These are phyloP conservation scores for Teratosphaeria destructans DNA, from an alignment of 2,329 filamentous ascomycete genomes.

Conservation along the genomic window DNA sequence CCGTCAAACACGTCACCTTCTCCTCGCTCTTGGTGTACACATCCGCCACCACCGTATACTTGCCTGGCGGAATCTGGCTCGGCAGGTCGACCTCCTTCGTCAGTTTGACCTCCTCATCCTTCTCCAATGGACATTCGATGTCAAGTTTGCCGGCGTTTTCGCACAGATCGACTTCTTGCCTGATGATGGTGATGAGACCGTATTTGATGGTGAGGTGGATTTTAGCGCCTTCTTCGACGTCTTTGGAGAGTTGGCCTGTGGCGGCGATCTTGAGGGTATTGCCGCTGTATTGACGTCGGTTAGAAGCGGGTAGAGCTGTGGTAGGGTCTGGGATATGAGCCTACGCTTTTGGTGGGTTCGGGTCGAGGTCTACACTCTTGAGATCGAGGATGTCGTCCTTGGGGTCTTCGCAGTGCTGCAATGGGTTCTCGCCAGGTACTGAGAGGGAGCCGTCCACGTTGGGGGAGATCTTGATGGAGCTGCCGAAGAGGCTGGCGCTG, in stretches of 20 bases:
- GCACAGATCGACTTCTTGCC: conserved; percentile 72
- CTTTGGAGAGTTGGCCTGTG: conserved; percentile 59
- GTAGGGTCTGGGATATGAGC: conserved; percentile 1
- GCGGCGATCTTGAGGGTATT: conserved; percentile 68
- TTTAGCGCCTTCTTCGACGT: conserved; percentile 67
- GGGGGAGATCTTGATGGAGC: conserved; percentile 8
- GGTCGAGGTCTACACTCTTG: conserved; percentile 65
- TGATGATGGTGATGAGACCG: conserved; percentile 81
- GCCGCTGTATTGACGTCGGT: conserved; percentile 49
- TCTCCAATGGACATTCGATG: conserved; percentile 75
- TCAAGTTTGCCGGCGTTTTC: conserved; percentile 83
- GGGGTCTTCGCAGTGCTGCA: conserved; percentile 67
- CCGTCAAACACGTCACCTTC: conserved; percentile 78
- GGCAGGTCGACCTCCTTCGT: conserved; percentile 79
- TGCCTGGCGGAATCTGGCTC: conserved; percentile 77
- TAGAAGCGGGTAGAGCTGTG: conserved; percentile 4
- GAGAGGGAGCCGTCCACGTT: conserved; percentile 41
- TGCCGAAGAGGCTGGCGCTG: conserved; percentile 15
- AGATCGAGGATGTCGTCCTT: conserved; percentile 62
- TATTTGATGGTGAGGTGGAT: conserved; percentile 84
- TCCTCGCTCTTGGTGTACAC: conserved; percentile 64
- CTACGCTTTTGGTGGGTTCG: conserved; percentile 82
- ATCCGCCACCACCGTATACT: conserved; percentile 80
- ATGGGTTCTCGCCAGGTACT: conserved; percentile 76
- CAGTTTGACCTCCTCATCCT: conserved; percentile 53